phyloP scores from a whole-genome alignment of 2,329 filamentous ascomycete species.

The Fusarium lyarnte region DNA sequence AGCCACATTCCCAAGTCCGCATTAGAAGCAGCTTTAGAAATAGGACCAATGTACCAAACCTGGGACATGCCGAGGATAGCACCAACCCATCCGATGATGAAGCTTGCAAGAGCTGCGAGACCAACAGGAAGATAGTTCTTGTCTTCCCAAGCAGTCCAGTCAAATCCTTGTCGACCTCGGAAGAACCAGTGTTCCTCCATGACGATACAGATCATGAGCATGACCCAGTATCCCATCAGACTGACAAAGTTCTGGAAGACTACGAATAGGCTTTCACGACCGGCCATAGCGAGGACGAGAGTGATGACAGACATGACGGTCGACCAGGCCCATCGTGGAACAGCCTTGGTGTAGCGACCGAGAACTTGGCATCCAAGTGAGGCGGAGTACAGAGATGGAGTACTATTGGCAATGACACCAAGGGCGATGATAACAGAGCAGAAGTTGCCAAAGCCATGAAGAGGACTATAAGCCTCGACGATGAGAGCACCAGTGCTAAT shows the following conservation, averaged over 20 bases:
- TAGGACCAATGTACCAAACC: slow-evolving; percentile 67
- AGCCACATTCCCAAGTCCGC: slow-evolving; percentile 62
- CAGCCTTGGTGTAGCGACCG: slow-evolving; percentile 60
- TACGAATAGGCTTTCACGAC: slow-evolving; percentile 62
- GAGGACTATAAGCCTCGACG: slow-evolving; percentile 63
- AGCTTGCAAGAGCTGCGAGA: slow-evolving; percentile 56
- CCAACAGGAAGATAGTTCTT: slow-evolving; percentile 56
- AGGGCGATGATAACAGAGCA: slow-evolving; percentile 65
- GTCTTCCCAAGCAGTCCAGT: slow-evolving; percentile 59
- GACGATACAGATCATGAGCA: slow-evolving; percentile 61
- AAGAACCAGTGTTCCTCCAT: slow-evolving; percentile 57
- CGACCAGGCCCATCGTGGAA: slow-evolving; percentile 65
- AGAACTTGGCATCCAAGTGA: slow-evolving; percentile 69
- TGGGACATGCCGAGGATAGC: slow-evolving; percentile 67
- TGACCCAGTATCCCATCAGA: slow-evolving; percentile 65
- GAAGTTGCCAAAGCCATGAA: slow-evolving; percentile 65
- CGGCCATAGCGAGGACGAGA: slow-evolving; percentile 64
- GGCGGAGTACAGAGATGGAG: slow-evolving; percentile 65
- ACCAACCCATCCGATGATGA: slow-evolving; percentile 57
- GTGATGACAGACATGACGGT: slow-evolving; percentile 63
- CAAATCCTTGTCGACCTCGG: slow-evolving; percentile 52
- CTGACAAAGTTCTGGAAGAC: slow-evolving; percentile 64
- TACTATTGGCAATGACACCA: slow-evolving; percentile 64
- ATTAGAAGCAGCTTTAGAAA: slow-evolving; percentile 63
- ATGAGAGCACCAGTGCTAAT: slow-evolving; percentile 65